Base-by-base conservation (phyloP, 805 yeast genomes). In the Metschnikowia cerradonensis region DNA sequence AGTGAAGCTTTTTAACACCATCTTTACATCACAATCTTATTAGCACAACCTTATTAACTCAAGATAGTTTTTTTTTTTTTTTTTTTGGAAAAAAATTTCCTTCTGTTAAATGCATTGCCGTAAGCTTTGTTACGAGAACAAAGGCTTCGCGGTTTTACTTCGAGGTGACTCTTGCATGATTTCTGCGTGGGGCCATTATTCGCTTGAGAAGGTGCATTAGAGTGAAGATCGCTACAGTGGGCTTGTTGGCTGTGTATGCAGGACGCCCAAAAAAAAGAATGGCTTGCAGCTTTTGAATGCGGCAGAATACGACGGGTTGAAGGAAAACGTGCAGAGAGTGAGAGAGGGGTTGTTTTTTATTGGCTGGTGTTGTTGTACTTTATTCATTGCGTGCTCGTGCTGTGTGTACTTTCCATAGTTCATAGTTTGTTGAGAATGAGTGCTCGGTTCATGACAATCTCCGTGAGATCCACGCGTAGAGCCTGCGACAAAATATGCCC, bases 381-480 rank as follows among this genome's bases (percentile, higher is more conserved):
- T n/a, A 26, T 26, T 26, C 30, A 26, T 26, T 26, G 30, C 30
- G 30, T 26, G 11, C 13, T 36, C 22, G 38, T 15, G 6, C 22
- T 17, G 10, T 19, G 33, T n/a, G 11, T 33, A 7, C 36, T 3
- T 17, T 50, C 55, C 55, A 54, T 30, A 63, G 58, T 17, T 50
- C 55, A 54, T 30, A 64, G 58, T 3, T 71, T 72, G 56, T 65
- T 68, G 39, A 72, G 53, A 26, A 61, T 40, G 60, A 67, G 61
- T 1, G 71, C 73, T 53, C 69, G 70, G 30, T 55, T 51, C 11
- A 71, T 65, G 15, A 72, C 58, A n/a, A 64, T 42, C 49, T 67
- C 65, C 15, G 66, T 61, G 40, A 72, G 59, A 14, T 60, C 61
- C n/a, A 61, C 52, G 47, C 67, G 63, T 34, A 66, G 59, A 30